Evolutionary conservation across 2,329 filamentous ascomycete species (phyloP).

Genomic region (Acrodontium crateriforme): DNA sequence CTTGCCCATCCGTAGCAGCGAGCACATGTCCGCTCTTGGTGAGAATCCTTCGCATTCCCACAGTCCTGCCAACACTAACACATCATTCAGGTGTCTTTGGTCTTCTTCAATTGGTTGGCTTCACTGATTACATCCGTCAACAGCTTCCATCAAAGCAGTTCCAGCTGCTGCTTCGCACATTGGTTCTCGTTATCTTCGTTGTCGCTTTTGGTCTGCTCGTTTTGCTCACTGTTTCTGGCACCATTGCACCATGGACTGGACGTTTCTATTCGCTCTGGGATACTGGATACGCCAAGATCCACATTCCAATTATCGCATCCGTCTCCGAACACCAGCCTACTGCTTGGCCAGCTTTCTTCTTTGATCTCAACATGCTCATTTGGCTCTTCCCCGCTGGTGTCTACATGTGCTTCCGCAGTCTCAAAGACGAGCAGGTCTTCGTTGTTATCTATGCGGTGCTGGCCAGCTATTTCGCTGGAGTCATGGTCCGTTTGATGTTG

Average conservation of each 20-base stretch:
- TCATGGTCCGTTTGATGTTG: constrained; percentile 98
- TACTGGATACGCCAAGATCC: constrained; percentile 95
- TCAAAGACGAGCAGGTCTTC: constrained; percentile 94
- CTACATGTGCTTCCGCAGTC: constrained; percentile 90
- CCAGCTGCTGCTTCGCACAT: constrained; percentile 69
- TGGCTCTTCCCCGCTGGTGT: constrained; percentile 98
- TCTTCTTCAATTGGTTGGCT: constrained; percentile 81
- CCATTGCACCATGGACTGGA: constrained; percentile 93
- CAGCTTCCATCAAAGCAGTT: constrained; percentile 88
- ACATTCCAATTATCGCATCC: constrained; percentile 99
- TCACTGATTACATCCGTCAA: constrained; percentile 80
- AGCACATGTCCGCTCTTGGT: constrained; percentile 96
- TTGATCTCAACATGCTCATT: constrained; percentile 94
- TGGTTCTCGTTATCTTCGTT: constrained; percentile 61
- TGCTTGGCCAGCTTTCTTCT: constrained; percentile 98
- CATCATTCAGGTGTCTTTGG: constrained; percentile 66
- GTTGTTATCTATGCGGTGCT: constrained; percentile 94
- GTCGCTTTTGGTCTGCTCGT: constrained; percentile 65
- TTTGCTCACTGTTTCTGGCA: constrained; percentile 67
- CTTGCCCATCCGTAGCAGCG: constrained; percentile 86
- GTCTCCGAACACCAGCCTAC: constrained; percentile 98
- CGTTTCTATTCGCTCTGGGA: constrained; percentile 99
- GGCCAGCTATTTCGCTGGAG: constrained; percentile 93
- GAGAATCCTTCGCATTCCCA: constrained; percentile 23
- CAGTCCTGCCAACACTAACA: neutral